Evolutionary conservation across 2,329 filamentous ascomycete species (phyloP), one percentile per base, ranked within the genome.

Genomic region (Epichloe hybrida): DNA sequence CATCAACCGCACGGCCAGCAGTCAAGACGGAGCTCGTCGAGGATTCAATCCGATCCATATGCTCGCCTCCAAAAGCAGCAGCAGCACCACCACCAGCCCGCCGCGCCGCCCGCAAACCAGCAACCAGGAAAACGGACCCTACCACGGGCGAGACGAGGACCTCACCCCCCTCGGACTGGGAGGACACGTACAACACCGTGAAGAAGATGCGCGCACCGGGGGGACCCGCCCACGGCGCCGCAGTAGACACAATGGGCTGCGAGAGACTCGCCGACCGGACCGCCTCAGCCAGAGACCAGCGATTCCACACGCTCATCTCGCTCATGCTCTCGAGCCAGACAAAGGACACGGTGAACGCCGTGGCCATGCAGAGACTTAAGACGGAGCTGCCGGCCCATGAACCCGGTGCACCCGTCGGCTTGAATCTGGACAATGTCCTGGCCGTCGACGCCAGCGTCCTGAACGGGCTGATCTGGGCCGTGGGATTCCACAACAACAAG

Each of bases 161-260:
- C 27, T 64, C 68, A n/a, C 80, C 88, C 1, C 1, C 89, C 89
- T 74, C 81, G 0, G 81, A 89, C 63, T 96, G 93, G 93, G 81
- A 88, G 55, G 77, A 82, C 51, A 81, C 95, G 52, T 98, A 96
- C 68, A 69, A 75, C 36, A 70, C 80, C 1, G 85, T 94, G 43
- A 83, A 84, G 60, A 76, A 79, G 61, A 96, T 97, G 89, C 83
- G 81, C 2, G 65, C 67, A 4, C 63, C 69, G 0, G 75, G 0
- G 75, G 74, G 75, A 6, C 61, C 68, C 69, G 69, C 85, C 63
- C 63, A 77, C 71, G 67, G 85, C 77, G 93, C 93, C 1, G 86
- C 91, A 0, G 93, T 98, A 11, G 93, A 98, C 66, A 97, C 91
- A 0, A 96, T 97, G 90, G 93, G 93, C 11, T 98, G 93, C 67